Base-by-base conservation (phyloP, 371 early-diverging fungal genomes). In the Entomophthora muscae region DNA sequence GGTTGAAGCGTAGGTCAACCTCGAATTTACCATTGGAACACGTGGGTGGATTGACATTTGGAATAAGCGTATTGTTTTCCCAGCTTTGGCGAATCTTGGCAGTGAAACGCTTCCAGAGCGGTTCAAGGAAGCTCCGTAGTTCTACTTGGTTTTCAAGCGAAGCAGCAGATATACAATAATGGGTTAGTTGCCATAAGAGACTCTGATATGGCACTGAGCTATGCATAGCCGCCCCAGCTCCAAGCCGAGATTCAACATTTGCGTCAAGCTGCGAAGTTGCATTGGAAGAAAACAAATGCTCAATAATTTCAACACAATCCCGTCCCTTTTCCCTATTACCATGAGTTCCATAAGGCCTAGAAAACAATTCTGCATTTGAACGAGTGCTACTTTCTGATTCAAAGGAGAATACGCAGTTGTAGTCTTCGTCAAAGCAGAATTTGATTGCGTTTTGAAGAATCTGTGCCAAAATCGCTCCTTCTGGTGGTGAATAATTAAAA, bases 1-100 rank as follows among this genome's bases (percentile, higher is more conserved):
- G 70, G 58, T 77, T 81, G 63, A 78, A 86, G 10, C 84, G 70
- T 57, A 91, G 69, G 65, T 91, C 90, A 13, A 91, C 80, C 0
- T 77, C 79, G 28, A 75, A 71, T 2, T 68, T 70, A 24, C 69
- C 70, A 28, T 64, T 61, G 24, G 64, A 22, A n/a, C 33, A 62
- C 0, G 64, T 65, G 26, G 28, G 71, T n/a, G n/a, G n/a, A 31
- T 74, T 74, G 12, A 85, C 68, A 53, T 75, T 71, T 2, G 85
- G 88, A 53, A 86, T 74, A 2, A 78, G 68, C 13, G 69, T 64
- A 5, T 57, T 58, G 63, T 81, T 70, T 59, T 85, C 85, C 86
- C 86, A 86, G 33, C 80, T 75, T 70, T 74, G 76, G 2, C 78
- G 67, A n/a, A 86, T 70, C 61, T 79, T 75, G 42, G 77, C 78